Evolutionary conservation across 2,329 filamentous ascomycete genomes (phyloP), one percentile per base, ranked within the genome.

Genomic region (Claviceps maximensis): DNA sequence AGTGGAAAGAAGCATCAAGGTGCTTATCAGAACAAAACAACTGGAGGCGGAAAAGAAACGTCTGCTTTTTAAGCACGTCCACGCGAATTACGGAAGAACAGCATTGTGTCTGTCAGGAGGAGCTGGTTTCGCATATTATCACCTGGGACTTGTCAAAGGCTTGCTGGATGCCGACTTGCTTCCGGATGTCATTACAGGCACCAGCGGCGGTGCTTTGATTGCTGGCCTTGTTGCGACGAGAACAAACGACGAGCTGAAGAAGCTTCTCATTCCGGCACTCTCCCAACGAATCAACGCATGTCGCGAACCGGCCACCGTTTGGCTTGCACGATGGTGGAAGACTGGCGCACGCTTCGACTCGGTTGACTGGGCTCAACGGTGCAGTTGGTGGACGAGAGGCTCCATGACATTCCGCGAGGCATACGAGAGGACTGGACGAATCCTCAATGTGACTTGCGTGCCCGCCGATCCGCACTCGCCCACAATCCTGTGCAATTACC

Each of bases 261-360:
- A 84, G 61, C 75, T 96, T 1, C 77, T 98, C 1, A 82, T 96
- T 0, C 93, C 93, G 1, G 87, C 89, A 0, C 76, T 98, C n/a
- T 86, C 93, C 1, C 71, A 83, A 60, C 83, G 83, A 45, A 95
- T 97, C 63, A 89, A 79, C 19, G 89, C 90, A 8, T 96, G 91
- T 61, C 80, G 84, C 38, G 93, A 98, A 62, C 73, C 80, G 1
- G 80, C 89, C 25, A 72, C 76, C 2, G 83, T 80, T 2, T 97
- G 93, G 90, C 62, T 85, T 48, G 79, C 76, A 48, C 80, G 93
- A 51, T 97, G 90, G 89, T 96, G 87, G 81, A 82, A 77, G 59
- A 97, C 91, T 0, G 93, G 93, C 2, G 93, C 93, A 29, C 80
- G 93, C 12, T 98, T 98, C 64, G 93, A 98, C 70, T 87, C 87